These are phyloP conservation scores for Kodamaea kaohsiungensis DNA, from an alignment of 805 yeast species.

Conservation along the genomic window DNA sequence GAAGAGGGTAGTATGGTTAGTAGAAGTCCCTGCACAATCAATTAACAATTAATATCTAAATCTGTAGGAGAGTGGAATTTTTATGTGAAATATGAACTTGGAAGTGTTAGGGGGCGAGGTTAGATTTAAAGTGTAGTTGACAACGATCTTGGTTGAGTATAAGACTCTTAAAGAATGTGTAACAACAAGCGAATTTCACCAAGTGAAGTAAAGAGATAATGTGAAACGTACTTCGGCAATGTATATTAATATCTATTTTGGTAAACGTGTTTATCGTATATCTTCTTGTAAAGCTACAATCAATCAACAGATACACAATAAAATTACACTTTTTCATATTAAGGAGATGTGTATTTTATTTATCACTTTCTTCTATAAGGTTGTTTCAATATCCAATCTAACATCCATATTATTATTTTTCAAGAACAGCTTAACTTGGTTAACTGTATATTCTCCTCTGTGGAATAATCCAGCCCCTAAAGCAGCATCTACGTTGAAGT, in stretches of 20 bases:
- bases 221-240: not conserved
- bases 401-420: slow-evolving; percentile 57
- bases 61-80: not conserved
- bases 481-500: slow-evolving; percentile 92
- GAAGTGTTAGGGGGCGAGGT: not conserved
- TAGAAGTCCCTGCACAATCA: not conserved
- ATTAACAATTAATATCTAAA: not conserved
- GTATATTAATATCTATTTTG: too few relatives aligned
- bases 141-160: not conserved
- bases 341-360: too few relatives aligned
- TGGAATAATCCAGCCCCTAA: slow-evolving; percentile 99
- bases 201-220: not conserved
- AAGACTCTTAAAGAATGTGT: not conserved
- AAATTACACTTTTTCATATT: too few relatives aligned
- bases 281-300: too few relatives aligned
- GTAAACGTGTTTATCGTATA: too few relatives aligned
- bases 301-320: too few relatives aligned
- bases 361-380: not conserved
- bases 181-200: not conserved
- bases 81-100: not conserved
- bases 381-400: slow-evolving; percentile 52
- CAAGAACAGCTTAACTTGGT: slow-evolving; percentile 74
- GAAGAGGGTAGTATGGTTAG: not conserved
- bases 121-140: not conserved
- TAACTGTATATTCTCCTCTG: slow-evolving; percentile 87